Evolutionary conservation across 2,329 filamentous ascomycete genomes (phyloP).

Genomic region (Fusarium musae): DNA sequence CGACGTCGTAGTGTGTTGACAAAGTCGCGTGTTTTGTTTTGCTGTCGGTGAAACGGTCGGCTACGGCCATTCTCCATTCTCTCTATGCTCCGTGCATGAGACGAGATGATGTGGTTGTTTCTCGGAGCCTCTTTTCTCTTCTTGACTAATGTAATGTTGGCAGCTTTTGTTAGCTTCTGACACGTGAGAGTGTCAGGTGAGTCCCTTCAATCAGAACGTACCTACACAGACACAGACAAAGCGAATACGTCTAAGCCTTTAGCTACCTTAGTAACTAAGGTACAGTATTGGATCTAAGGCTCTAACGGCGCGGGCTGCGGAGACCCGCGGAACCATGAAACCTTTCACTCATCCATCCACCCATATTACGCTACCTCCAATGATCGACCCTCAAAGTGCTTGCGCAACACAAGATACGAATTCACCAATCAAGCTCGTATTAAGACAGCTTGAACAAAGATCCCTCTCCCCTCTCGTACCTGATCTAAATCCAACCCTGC

Average conservation of each 20-base stretch:
- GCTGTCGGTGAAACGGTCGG: conserved; percentile 26
- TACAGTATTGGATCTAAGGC: background rate
- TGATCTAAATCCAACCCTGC: conserved; percentile 19
- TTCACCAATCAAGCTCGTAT: conserved; percentile 25
- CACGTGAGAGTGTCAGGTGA: conserved; percentile 38
- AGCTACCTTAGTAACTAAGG: background rate
- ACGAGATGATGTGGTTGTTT: conserved; percentile 16
- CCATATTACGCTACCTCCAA: conserved; percentile 6
- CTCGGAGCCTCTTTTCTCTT: background rate
- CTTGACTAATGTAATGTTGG: background rate
- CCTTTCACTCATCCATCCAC: background rate
- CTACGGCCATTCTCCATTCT: background rate
- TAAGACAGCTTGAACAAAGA: background rate
- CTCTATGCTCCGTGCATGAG: background rate
- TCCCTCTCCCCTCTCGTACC: conserved; percentile 19
- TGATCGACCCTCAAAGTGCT: conserved; percentile 7
- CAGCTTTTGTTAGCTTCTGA: background rate
- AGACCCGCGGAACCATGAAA: background rate
- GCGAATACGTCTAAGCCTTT: background rate
- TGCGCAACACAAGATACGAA: conserved; percentile 17
- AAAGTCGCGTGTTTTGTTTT: conserved; percentile 26
- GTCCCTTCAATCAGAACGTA: background rate
- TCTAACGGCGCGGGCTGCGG: background rate
- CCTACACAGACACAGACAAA: background rate
- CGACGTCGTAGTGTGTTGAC: conserved; percentile 15